Percentiles rank a stretch among this genome's conserved stretches.
Evolutionary conservation across 2,329 filamentous ascomycete species (phyloP).

Genomic region (Fusarium burgessii): DNA sequence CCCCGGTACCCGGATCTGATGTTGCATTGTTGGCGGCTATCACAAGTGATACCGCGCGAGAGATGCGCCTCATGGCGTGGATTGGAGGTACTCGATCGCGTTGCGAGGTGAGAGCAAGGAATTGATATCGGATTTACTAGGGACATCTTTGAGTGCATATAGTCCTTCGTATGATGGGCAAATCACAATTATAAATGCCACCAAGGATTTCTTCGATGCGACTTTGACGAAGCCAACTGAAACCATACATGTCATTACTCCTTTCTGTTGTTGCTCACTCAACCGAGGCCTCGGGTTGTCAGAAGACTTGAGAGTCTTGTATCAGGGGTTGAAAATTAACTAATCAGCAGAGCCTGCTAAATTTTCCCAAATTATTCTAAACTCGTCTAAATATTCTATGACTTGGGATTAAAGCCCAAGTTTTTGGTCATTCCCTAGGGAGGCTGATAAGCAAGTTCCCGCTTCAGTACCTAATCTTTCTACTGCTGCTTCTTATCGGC

Average conservation of each 20-base stretch:
- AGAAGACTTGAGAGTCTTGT: too few relatives aligned
- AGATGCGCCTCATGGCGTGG: background rate
- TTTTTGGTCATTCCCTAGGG: background rate
- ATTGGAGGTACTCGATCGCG: background rate
- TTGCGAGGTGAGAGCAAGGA: background rate
- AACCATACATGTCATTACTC: constrained; percentile 12
- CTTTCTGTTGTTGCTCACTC: constrained; percentile 6
- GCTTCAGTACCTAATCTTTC: background rate
- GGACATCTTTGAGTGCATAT: background rate
- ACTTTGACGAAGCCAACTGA: background rate
- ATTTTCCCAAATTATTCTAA: too few relatives aligned
- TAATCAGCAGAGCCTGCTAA: too few relatives aligned
- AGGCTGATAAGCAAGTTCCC: background rate
- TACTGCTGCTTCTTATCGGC: constrained; percentile 41
- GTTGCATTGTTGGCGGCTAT: constrained; percentile 21
- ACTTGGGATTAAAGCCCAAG: too few relatives aligned
- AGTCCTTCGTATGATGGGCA: background rate
- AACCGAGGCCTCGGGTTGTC: background rate
- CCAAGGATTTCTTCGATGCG: background rate
- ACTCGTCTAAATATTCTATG: too few relatives aligned
- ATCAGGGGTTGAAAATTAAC: too few relatives aligned
- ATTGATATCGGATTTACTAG: background rate
- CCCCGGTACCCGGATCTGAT: constrained; percentile 23
- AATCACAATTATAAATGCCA: background rate
- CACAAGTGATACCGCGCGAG: constrained; percentile 9